Evolutionary conservation across 2,329 filamentous ascomycete species (phyloP).

Genomic region (Truncatella angustata): DNA sequence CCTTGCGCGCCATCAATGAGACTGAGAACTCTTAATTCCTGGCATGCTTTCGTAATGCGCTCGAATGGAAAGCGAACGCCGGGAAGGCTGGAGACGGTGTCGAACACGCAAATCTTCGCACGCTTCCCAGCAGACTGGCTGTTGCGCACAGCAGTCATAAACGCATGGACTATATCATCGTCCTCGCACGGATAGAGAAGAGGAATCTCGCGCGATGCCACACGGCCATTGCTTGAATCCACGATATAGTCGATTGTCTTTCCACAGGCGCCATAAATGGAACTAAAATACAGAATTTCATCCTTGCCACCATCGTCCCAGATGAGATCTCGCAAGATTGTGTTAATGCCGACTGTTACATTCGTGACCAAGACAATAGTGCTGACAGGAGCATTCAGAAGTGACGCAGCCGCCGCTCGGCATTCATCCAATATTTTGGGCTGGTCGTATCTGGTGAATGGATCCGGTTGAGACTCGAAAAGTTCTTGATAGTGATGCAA

Average conservation of each 20-base stretch:
- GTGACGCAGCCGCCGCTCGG: constrained; percentile 60
- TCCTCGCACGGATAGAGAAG: constrained; percentile 71
- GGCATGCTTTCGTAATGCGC: constrained; percentile 61
- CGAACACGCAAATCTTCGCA: constrained; percentile 70
- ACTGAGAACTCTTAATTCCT: constrained; percentile 65
- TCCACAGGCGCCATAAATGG: constrained; percentile 62
- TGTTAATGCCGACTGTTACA: constrained; percentile 76
- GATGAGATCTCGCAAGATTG: constrained; percentile 70
- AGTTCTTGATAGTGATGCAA: constrained; percentile 65
- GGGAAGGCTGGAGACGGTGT: constrained; percentile 76
- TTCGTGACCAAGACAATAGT: constrained; percentile 78
- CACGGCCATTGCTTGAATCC: constrained; percentile 56
- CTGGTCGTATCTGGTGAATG: constrained; percentile 71
- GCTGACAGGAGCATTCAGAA: constrained; percentile 64
- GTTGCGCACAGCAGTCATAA: constrained; percentile 56
- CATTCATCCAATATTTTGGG: constrained; percentile 61
- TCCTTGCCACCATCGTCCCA: constrained; percentile 54
- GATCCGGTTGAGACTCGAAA: constrained; percentile 68
- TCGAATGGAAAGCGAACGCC: constrained; percentile 81
- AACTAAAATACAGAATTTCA: constrained; percentile 56
- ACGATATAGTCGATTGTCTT: constrained; percentile 68
- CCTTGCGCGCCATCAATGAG: constrained; percentile 84
- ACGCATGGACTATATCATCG: constrained; percentile 59
- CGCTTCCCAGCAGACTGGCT: constrained; percentile 56
- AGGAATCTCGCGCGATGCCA: constrained; percentile 52